A percentile compares a stretch with the other conserved stretches of the same genome.
phyloP scores from a whole-genome alignment of 1,284 basidiomycete species.

The Boletus smithii region DNA sequence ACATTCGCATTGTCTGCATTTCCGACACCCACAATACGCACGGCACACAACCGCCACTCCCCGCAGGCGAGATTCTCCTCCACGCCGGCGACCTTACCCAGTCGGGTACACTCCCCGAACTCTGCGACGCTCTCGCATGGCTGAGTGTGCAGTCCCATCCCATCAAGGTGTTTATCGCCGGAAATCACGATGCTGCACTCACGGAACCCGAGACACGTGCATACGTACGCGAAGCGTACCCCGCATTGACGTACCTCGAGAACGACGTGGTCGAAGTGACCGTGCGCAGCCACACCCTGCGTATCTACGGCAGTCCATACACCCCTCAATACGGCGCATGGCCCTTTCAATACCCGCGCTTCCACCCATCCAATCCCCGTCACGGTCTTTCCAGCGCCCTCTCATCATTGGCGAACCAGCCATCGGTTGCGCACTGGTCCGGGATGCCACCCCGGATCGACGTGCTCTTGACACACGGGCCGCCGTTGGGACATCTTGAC shows the following conservation, averaged over 20 bases:
- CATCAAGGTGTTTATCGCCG: conserved; percentile 21
- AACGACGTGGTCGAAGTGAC: conserved; percentile 11
- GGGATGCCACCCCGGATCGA: conserved; percentile 8
- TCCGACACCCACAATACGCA: conserved; percentile 38
- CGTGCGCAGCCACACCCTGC: conserved; percentile 14
- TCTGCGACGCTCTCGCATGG: conserved; percentile 30
- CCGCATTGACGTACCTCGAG: conserved; percentile 17
- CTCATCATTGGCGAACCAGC: not conserved
- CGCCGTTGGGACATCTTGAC: conserved; percentile 15
- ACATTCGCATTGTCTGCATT: conserved; percentile 40
- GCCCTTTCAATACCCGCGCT: conserved; percentile 19
- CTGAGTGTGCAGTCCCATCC: conserved; percentile 14
- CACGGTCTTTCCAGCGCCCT: not conserved
- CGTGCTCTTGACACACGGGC: conserved; percentile 17
- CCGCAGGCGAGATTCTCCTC: conserved; percentile 44
- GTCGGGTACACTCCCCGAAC: conserved; percentile 34
- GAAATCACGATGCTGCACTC: conserved; percentile 19
- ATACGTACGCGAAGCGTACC: conserved; percentile 13
- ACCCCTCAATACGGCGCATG: conserved; percentile 19
- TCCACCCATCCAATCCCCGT: conserved; percentile 2
- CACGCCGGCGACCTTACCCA: conserved; percentile 42
- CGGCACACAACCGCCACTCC: conserved; percentile 27
- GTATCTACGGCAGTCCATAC: conserved; percentile 23
- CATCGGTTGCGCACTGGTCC: conserved; percentile 9
- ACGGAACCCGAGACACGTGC: conserved; percentile 9